Base-by-base conservation (phyloP, 1,284 basidiomycete species). In the Trichosporon coremiiforme region DNA sequence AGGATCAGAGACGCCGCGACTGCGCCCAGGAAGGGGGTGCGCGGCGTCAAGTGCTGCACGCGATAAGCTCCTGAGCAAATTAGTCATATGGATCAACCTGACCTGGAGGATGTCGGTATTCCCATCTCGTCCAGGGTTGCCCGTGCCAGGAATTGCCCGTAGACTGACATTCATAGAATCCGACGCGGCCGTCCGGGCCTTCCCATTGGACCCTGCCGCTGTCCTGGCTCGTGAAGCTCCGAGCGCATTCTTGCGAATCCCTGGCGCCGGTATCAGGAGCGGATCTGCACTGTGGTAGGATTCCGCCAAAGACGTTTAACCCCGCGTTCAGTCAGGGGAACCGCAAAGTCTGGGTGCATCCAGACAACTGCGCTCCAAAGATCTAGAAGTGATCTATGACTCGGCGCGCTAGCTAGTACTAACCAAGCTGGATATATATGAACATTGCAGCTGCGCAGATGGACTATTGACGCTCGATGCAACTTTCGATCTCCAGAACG, bases 1-100 rank as follows among this genome's bases (percentile, higher is more conserved):
- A 10, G 9, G 33, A 35, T 25, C 2, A 4, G 15, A 62, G 29
- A 33, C 29, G 31, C 29, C 31, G 57, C 31, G 29, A 62, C 57
- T 62, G 57, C 57, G 57, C 57, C 17, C 17, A 33, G 4, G 25
- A 29, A 60, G 25, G 25, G 33, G 50, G 50, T 53, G 20, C 50
- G 22, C 50, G 22, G 50, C 41, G 50, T 53, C 20, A 4, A 53
- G 20, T 5, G 20, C 9, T 53, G 50, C 50, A 53, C 50, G 50
- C 50, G 50, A 53, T 53, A 53, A 53, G 50, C 50, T 53, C 50
- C 50, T 53, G 50, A 53, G 22, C 50, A 25, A 50, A 53, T 53
- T 53, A 53, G 50, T 53, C 50, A 53, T 22, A 53, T 9, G 20
- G 50, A 53, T 53, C 50, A 53, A 20, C 50, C 50, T 53, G 50